phyloP scores from a whole-genome alignment of 1,284 basidiomycete genomes.

The Sanguinoderma infundibulare region DNA sequence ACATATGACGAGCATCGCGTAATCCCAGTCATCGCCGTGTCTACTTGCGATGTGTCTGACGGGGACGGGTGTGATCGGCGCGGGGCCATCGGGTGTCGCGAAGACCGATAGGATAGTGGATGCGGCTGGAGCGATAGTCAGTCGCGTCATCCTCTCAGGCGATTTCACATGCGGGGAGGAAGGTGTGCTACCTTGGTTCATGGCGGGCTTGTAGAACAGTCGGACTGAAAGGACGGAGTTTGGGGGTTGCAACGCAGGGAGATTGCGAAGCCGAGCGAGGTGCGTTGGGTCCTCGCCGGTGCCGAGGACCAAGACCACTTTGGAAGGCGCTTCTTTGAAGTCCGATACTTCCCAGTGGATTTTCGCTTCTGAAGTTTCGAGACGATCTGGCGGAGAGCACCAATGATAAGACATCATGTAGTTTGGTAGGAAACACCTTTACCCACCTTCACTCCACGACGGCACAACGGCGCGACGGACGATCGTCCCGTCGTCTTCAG shows the following conservation, averaged over 20 bases:
- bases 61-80: constrained; percentile 60
- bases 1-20: constrained; percentile 52
- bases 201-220: constrained; percentile 45
- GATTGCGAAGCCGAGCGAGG: constrained; percentile 21
- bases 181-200: constrained; percentile 3
- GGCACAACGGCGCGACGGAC: constrained; percentile 41
- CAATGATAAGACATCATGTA: background rate
- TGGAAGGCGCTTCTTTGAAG: constrained; percentile 42
- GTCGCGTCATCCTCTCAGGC: background rate
- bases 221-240: constrained; percentile 44
- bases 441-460: constrained; percentile 45
- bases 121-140: constrained; percentile 10
- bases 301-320: constrained; percentile 49
- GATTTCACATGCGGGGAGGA: background rate
- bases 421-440: background rate
- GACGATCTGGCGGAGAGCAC: background rate
- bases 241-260: constrained; percentile 17
- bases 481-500: constrained; percentile 52
- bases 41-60: constrained; percentile 52
- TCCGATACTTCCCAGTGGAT: constrained; percentile 53
- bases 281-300: constrained; percentile 41
- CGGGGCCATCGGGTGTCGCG: constrained; percentile 16
- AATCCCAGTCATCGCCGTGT: constrained; percentile 57
- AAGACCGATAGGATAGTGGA: constrained; percentile 19
- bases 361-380: constrained; percentile 21